Evolutionary conservation across 306 rosid species (phyloP).

Genomic region (Dicorynia guianensis): DNA sequence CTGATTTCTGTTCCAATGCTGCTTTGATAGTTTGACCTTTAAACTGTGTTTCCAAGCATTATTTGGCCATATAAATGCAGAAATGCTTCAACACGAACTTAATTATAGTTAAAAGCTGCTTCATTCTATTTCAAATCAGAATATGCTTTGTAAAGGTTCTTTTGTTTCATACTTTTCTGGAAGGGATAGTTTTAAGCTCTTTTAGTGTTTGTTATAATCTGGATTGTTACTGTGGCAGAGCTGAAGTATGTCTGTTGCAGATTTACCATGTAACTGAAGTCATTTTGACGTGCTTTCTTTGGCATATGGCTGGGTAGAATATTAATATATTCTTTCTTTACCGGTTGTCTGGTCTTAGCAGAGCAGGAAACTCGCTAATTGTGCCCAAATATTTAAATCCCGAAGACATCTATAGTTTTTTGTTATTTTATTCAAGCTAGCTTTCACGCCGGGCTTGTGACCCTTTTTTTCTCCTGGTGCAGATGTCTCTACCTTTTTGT

Average conservation of each 20-base stretch:
- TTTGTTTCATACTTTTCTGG: not conserved
- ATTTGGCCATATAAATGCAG: not conserved
- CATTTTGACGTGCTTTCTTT: not conserved
- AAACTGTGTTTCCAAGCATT: slow-evolving; percentile 5
- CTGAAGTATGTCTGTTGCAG: slow-evolving; percentile 9
- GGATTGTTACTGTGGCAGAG: slow-evolving; percentile 3
- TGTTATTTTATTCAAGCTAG: not conserved
- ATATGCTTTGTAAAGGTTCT: slow-evolving; percentile 16
- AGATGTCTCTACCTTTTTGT: slow-evolving; percentile 44
- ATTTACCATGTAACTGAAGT: not conserved
- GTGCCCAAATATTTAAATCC: slow-evolving; percentile 18
- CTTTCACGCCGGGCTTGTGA: not conserved
- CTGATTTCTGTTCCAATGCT: slow-evolving; percentile 11
- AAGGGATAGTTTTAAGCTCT: not conserved
- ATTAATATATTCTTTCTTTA: not conserved
- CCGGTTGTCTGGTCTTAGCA: not conserved
- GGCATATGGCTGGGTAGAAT: not conserved
- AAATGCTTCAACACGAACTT: slow-evolving; percentile 9
- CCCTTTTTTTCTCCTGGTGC: slow-evolving; percentile 36
- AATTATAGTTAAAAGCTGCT: slow-evolving; percentile 5
- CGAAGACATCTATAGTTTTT: not conserved
- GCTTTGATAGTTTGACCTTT: slow-evolving; percentile 1
- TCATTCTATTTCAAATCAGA: slow-evolving; percentile 4
- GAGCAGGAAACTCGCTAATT: not conserved
- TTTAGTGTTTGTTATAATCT: slow-evolving; percentile 5